These are phyloP conservation scores for Clarireedia homoeocarpa DNA, from an alignment of 2,329 filamentous ascomycete genomes.

Conservation along the genomic window DNA sequence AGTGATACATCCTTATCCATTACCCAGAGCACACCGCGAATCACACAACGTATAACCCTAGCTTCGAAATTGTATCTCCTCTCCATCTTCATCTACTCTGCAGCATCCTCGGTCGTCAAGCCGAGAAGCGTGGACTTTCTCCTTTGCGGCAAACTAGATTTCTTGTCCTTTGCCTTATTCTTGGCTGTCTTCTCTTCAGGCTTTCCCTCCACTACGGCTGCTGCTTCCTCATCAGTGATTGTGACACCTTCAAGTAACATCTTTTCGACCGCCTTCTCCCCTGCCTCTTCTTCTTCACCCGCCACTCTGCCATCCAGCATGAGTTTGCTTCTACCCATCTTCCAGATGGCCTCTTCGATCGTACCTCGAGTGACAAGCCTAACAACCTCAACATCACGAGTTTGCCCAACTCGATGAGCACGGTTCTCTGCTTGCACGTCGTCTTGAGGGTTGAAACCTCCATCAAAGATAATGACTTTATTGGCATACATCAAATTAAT, in stretches of 20 bases:
- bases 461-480: slow-evolving; percentile 96
- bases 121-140: too few relatives aligned
- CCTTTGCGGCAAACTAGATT: too few relatives aligned
- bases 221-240: slow-evolving; percentile 7
- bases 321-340: slow-evolving; percentile 85
- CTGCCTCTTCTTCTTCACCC: slow-evolving; percentile 38
- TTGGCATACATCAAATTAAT: slow-evolving; percentile 95
- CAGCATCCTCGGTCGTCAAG: too few relatives aligned
- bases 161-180: too few relatives aligned
- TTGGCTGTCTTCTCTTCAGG: too few relatives aligned
- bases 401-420: slow-evolving; percentile 90
- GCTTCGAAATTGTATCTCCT: too few relatives aligned
- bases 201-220: slow-evolving; percentile 6
- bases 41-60: too few relatives aligned
- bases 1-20: too few relatives aligned
- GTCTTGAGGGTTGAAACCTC: slow-evolving; percentile 95
- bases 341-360: slow-evolving; percentile 89
- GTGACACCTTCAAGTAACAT: slow-evolving; percentile 25
- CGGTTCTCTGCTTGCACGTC: slow-evolving; percentile 98
- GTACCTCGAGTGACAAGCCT: slow-evolving; percentile 73
- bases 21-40: too few relatives aligned
- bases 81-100: too few relatives aligned
- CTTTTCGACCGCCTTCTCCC: slow-evolving; percentile 21
- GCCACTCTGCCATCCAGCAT: slow-evolving; percentile 72
- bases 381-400: slow-evolving; percentile 81